These are phyloP conservation scores for Triglochin maritima DNA, from an alignment of 106 monocot genomes.

Conservation along the genomic window DNA sequence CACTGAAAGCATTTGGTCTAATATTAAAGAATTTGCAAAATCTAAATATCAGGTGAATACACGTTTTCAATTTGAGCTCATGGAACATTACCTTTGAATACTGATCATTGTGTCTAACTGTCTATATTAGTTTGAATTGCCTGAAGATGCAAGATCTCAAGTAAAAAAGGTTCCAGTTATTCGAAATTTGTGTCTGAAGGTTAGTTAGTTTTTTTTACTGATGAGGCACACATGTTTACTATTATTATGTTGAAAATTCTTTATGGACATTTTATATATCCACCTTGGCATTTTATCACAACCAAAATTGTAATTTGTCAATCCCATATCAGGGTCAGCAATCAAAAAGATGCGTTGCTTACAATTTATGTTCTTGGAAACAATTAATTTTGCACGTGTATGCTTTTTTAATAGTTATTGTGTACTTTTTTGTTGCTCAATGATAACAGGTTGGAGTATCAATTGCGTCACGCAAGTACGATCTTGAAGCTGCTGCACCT, in stretches of 20 bases:
- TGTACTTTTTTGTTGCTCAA: background rate
- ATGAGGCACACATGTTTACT: background rate
- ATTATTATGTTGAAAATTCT: too few relatives aligned
- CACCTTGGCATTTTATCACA: too few relatives aligned
- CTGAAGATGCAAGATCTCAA: constrained; percentile 43
- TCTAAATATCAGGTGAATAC: constrained; percentile 73
- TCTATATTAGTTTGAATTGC: constrained; percentile 62
- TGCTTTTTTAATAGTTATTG: background rate
- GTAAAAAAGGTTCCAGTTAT: constrained; percentile 65
- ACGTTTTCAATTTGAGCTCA: background rate
- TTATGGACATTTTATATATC: too few relatives aligned
- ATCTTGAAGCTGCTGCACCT: constrained; percentile 53
- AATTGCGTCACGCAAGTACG: constrained; percentile 76
- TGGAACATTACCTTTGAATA: background rate
- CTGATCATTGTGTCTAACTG: background rate
- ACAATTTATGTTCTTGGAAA: background rate
- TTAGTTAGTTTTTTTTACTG: constrained; percentile 7
- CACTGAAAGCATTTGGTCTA: constrained; percentile 64
- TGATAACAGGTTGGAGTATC: constrained; percentile 62
- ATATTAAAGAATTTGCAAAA: constrained; percentile 70
- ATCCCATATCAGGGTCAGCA: too few relatives aligned
- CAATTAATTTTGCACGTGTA: background rate
- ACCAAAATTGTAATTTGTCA: too few relatives aligned
- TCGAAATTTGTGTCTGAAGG: constrained; percentile 93
- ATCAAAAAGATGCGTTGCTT: too few relatives aligned